phyloP scores from a whole-genome alignment of 148 eudicot genomes.

The Amaranthus palmeri region DNA sequence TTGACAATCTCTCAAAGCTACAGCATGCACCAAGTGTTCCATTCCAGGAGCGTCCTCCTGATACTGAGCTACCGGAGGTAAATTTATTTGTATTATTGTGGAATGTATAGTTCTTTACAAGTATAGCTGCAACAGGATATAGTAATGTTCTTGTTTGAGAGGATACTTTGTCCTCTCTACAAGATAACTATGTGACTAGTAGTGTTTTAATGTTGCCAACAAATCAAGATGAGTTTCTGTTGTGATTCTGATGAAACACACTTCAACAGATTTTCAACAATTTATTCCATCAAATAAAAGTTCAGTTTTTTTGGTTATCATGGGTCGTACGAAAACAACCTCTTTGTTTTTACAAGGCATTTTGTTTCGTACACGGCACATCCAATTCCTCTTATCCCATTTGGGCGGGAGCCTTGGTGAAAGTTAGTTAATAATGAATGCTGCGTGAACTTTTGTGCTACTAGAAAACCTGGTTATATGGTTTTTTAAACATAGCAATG shows the following conservation, averaged over 20 bases:
- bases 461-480: not conserved
- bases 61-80: constrained; percentile 72
- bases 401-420: too few relatives aligned
- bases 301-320: too few relatives aligned
- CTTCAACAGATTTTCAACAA: not conserved
- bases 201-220: not conserved
- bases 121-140: not conserved
- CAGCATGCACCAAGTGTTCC: constrained; percentile 94
- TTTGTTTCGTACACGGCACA: too few relatives aligned
- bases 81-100: not conserved
- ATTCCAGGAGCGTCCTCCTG: constrained; percentile 88
- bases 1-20: constrained; percentile 66
- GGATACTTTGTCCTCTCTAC: not conserved
- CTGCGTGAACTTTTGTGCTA: not conserved
- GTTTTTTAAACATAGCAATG: not conserved
- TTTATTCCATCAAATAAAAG: too few relatives aligned
- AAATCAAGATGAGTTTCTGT: not conserved
- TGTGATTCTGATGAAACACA: not conserved
- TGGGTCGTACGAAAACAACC: too few relatives aligned
- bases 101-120: not conserved
- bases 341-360: too few relatives aligned
- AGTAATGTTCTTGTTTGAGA: not conserved
- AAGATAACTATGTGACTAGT: not conserved
- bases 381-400: too few relatives aligned
- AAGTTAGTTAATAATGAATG: too few relatives aligned